Evolutionary conservation across 2,329 filamentous ascomycete genomes (phyloP).

Genomic region (Aureobasidium sp.): DNA sequence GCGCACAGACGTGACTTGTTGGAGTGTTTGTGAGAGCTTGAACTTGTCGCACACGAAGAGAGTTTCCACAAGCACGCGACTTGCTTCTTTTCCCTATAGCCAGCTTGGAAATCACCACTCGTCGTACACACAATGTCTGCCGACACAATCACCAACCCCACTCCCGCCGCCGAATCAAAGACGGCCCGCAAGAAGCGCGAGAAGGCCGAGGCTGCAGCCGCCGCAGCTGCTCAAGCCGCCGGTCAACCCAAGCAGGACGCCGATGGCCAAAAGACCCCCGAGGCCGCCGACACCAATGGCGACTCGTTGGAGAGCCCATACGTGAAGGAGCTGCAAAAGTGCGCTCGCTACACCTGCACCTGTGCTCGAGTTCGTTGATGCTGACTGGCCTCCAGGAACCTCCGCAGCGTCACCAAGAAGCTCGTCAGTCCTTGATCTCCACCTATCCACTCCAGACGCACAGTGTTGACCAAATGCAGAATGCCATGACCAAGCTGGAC

Average conservation of each 20-base stretch:
- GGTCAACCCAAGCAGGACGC: conserved; percentile 21
- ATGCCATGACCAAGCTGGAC: conserved; percentile 67
- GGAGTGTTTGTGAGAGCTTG: not conserved
- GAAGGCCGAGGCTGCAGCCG: conserved; percentile 35
- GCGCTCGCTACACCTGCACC: conserved; percentile 31
- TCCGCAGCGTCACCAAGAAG: conserved; percentile 91
- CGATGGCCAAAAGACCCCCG: conserved; percentile 15
- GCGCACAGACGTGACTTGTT: not conserved
- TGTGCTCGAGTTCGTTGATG: conserved; percentile 7
- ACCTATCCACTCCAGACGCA: not conserved
- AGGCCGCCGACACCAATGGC: conserved; percentile 41
- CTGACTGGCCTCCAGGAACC: conserved; percentile 54
- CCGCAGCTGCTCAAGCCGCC: conserved; percentile 27
- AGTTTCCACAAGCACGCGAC: conserved; percentile 9
- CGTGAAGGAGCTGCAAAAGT: conserved; percentile 89
- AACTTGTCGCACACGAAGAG: no score
- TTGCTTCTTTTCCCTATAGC: not conserved
- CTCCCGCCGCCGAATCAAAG: conserved; percentile 51
- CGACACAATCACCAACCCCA: conserved; percentile 55
- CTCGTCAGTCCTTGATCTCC: conserved; percentile 63
- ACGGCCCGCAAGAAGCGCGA: conserved; percentile 48
- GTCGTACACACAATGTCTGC: conserved; percentile 51
- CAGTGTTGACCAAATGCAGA: conserved; percentile 36
- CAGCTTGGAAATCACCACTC: not conserved
- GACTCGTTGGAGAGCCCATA: conserved; percentile 69